Evolutionary conservation across 2,329 filamentous ascomycete species (phyloP), one percentile per base, ranked within the genome.

Genomic region (Ascochyta rabiei): DNA sequence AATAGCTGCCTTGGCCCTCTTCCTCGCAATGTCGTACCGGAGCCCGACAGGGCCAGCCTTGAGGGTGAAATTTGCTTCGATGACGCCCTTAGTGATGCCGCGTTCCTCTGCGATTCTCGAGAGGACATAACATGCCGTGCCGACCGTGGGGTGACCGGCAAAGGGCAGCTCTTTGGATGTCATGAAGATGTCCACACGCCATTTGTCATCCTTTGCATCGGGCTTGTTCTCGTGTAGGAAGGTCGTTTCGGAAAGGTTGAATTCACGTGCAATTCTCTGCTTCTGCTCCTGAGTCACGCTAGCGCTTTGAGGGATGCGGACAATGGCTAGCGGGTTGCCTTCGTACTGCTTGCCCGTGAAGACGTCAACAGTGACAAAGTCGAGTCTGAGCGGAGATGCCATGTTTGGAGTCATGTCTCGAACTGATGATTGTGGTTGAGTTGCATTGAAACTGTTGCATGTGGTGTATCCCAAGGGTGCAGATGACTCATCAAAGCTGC

Each of bases 1-100:
- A 59, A 93, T 87, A 4, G 74, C 75, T 15, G 88, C 88, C 46
- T 80, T 81, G 5, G 87, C 84, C n/a, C 79, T 69, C 33, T 70
- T 70, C 19, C 72, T 75, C 8, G 64, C 62, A 4, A 74, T 66
- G 61, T 77, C 72, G 56, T 76, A 81, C 13, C 71, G 67, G 48
- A 79, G 68, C 9, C 67, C 63, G 9, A 84, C 79, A 1, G 68
- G 66, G 2, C 81, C 81, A 56, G 72, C 79, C 70, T 75, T 81
- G 57, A 75, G 75, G 5, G 75, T 64, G 51, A 81, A 75, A 7
- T 58, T 65, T 9, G 73, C 79, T 18, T 73, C 67, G 21, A 74
- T 63, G n/a, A 60, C 57, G 8, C 64, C 66, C 10, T 61, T 54
- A 15, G 41, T 48, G 33, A 64, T 39, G 10, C 59, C 55, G 8